Evolutionary conservation across 345 rosid genomes (phyloP).

Genomic region (Pugionium dolabratum): DNA sequence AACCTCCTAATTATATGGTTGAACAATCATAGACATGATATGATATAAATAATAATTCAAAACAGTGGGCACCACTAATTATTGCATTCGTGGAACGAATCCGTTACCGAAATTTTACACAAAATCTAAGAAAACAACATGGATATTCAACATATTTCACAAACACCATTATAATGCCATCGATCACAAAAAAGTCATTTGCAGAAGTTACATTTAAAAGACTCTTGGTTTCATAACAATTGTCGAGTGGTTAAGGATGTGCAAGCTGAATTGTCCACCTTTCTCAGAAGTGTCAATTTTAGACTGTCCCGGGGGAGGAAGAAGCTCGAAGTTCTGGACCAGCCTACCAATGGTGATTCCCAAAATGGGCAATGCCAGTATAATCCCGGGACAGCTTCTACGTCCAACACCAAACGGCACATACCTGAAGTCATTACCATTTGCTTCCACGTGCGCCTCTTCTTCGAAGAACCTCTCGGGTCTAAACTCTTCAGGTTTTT

Average conservation of each 20-base stretch:
- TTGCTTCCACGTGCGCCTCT: conserved; percentile 90
- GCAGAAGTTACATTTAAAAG: conserved; percentile 29
- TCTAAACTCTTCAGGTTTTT: conserved; percentile 84
- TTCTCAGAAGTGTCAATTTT: conserved; percentile 82
- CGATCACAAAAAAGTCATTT: conserved; percentile 25
- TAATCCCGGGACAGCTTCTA: conserved; percentile 98
- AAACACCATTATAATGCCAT: conserved; percentile 19
- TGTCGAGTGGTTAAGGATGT: conserved; percentile 87
- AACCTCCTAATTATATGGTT: background rate
- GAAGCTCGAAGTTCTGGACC: conserved; percentile 94
- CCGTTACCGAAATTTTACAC: conserved; percentile 28
- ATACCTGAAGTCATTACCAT: conserved; percentile 87
- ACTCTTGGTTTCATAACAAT: conserved; percentile 85
- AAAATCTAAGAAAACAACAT: conserved; percentile 16
- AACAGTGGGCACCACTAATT: conserved; percentile 29
- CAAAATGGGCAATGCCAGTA: conserved; percentile 88
- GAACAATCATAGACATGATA: conserved; percentile 13
- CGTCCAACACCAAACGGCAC: conserved; percentile 98
- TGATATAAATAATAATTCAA: conserved; percentile 13
- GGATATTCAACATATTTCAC: conserved; percentile 33
- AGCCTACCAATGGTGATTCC: conserved; percentile 85
- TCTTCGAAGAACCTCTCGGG: conserved; percentile 97
- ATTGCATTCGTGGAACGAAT: conserved; percentile 17
- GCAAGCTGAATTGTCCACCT: conserved; percentile 97
- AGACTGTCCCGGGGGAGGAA: conserved; percentile 87